These are phyloP conservation scores for Ceriops zippeliana DNA, from an alignment of 345 rosid species.

Conservation along the genomic window DNA sequence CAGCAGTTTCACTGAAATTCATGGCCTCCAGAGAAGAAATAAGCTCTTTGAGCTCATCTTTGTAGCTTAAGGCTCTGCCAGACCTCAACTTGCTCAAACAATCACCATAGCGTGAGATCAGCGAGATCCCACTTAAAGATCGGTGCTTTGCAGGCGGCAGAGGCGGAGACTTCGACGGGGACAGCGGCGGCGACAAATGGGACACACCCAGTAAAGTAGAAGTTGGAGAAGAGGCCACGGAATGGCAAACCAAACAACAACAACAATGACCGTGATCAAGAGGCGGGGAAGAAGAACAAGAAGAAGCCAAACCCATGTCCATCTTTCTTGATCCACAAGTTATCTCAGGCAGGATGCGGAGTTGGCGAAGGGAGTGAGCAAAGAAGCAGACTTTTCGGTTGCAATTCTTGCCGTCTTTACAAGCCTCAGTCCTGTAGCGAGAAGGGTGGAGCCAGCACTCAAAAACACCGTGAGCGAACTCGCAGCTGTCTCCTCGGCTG, in stretches of 20 bases:
- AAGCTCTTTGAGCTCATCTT: conserved; percentile 52
- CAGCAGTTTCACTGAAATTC: conserved; percentile 37
- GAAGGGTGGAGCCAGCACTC: conserved; percentile 31
- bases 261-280: conserved; percentile 31
- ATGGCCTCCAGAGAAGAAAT: conserved; percentile 53
- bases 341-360: conserved; percentile 17
- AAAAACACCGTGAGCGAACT: conserved; percentile 24
- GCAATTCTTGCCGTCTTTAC: conserved; percentile 26
- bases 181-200: conserved; percentile 49
- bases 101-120: conserved; percentile 32
- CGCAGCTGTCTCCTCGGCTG: conserved; percentile 23
- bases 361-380: conserved; percentile 23
- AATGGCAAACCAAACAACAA: conserved; percentile 60
- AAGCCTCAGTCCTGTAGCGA: conserved; percentile 28
- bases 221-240: conserved; percentile 56
- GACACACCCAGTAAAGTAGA: conserved; percentile 66
- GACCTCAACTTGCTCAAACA: conserved; percentile 34
- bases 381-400: conserved; percentile 28
- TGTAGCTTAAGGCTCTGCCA: conserved; percentile 32
- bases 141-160: conserved; percentile 53
- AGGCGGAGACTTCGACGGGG: conserved; percentile 58
- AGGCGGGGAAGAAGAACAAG: conserved; percentile 4
- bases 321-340: not conserved
- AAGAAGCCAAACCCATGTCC: not conserved
- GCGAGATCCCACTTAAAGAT: conserved; percentile 28